Conservation (phyloP, 129 eudicot species). For the carrot (Daucus carota) region DNA sequence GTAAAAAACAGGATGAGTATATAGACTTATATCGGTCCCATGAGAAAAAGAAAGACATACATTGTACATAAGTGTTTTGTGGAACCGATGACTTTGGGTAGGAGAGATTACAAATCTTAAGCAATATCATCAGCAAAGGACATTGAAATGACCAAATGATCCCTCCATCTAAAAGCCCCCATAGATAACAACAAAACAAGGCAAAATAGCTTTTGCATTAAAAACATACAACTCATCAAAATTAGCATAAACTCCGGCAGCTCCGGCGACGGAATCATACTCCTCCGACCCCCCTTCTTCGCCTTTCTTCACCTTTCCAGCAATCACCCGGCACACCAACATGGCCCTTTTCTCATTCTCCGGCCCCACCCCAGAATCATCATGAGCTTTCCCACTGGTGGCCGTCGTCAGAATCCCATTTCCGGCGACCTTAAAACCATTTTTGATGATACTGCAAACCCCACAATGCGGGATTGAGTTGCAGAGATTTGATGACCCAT, state of each 20-base stretch:
- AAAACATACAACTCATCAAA: slow-evolving; percentile 84
- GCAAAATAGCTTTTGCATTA: slow-evolving; percentile 87
- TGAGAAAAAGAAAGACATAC: no score
- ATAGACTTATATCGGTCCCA: no score
- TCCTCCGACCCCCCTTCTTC: slow-evolving; percentile 42
- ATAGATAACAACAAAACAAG: slow-evolving; percentile 92
- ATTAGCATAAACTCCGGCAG: slow-evolving; percentile 58
- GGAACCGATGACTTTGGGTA: no score
- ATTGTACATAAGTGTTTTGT: no score
- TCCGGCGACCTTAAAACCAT: slow-evolving; percentile 50
- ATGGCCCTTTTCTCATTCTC: slow-evolving; percentile 57
- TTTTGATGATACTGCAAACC: slow-evolving; percentile 62
- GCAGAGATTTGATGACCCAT: slow-evolving; percentile 67
- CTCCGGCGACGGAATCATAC: slow-evolving; percentile 78
- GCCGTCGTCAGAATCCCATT: slow-evolving; percentile 76
- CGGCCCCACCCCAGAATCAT: slow-evolving; percentile 32
- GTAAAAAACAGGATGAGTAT: no score
- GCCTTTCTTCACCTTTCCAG: slow-evolving; percentile 62
- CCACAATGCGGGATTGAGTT: slow-evolving; percentile 55
- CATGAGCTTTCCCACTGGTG: slow-evolving; percentile 85
- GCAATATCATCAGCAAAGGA: no score
- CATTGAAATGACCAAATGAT: not conserved
- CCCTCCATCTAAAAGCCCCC: slow-evolving; percentile 37
- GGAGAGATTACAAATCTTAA: no score
- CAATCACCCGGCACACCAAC: slow-evolving; percentile 90